These are phyloP conservation scores for Colletotrichum zoysiae DNA, from an alignment of 2,329 filamentous ascomycete genomes.

Conservation along the genomic window DNA sequence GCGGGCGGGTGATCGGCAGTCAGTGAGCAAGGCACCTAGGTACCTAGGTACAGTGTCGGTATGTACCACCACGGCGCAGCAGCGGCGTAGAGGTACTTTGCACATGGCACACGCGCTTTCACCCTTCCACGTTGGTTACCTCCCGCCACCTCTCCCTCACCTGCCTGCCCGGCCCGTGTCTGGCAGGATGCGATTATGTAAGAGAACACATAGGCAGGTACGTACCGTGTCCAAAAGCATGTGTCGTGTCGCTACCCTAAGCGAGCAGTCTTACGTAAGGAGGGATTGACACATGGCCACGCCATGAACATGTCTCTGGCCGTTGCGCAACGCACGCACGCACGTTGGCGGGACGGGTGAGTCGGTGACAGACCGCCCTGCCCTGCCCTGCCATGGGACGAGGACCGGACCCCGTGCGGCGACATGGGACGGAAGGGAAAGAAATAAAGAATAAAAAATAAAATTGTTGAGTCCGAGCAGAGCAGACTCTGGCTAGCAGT, in stretches of 20 bases:
- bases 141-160: neutral
- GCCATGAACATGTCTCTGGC: neutral
- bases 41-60: neutral
- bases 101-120: neutral
- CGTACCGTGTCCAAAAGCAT: neutral
- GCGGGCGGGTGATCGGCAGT: slow-evolving; percentile 30
- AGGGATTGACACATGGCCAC: neutral
- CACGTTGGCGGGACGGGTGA: neutral
- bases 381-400: neutral
- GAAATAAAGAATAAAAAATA: neutral
- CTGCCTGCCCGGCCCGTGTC: no score
- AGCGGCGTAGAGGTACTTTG: neutral
- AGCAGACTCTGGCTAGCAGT: neutral
- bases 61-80: neutral
- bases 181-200: neutral
- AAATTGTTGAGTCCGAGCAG: slow-evolving; percentile 13
- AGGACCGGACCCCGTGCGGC: slow-evolving; percentile 4
- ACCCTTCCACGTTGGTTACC: neutral
- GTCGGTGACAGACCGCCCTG: slow-evolving; percentile 22
- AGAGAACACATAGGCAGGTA: neutral
- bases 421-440: neutral
- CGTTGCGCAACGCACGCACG: slow-evolving; percentile 10
- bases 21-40: slow-evolving; percentile 1
- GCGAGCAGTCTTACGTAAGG: neutral
- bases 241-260: no score